A percentile compares a stretch with the other conserved stretches of the same genome.
Conservation (phyloP, 2,329 filamentous ascomycete genomes). For the Zymoseptoria crescenta region DNA sequence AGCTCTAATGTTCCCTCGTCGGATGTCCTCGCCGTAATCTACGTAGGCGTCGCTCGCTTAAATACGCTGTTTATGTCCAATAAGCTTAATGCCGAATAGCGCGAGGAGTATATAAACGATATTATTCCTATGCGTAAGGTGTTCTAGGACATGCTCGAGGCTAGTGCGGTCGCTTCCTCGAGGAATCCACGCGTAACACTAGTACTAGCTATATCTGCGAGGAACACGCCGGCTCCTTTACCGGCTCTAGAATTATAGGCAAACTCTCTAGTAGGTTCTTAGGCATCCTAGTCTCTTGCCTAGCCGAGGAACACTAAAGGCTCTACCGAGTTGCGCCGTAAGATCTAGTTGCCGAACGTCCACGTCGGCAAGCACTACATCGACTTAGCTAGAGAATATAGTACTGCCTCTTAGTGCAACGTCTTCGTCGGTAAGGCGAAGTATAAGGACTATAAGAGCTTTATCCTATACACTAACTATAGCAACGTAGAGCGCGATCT, state of each 20-base stretch:
- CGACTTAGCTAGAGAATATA: neutral
- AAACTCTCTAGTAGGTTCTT: neutral
- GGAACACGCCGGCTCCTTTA: neutral
- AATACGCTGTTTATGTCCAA: neutral
- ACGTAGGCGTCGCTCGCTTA: neutral
- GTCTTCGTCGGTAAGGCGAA: neutral
- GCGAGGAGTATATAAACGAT: neutral
- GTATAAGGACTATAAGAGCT: neutral
- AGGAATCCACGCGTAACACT: neutral
- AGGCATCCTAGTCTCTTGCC: neutral
- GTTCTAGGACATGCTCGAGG: neutral
- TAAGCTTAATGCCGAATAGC: neutral
- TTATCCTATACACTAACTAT: neutral
- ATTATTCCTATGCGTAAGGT: neutral
- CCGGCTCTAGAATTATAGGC: neutral
- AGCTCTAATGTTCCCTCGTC: neutral
- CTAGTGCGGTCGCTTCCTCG: neutral
- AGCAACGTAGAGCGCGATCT: neutral
- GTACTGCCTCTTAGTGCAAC: neutral
- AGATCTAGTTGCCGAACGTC: neutral
- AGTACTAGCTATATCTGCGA: no score
- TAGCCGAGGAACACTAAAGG: neutral
- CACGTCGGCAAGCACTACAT: neutral
- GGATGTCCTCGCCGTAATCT: neutral
- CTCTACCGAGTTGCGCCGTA: neutral